Evolutionary conservation across 2,329 filamentous ascomycete species (phyloP), one percentile per base, ranked within the genome.

Genomic region (Pestalotiopsis sp.): DNA sequence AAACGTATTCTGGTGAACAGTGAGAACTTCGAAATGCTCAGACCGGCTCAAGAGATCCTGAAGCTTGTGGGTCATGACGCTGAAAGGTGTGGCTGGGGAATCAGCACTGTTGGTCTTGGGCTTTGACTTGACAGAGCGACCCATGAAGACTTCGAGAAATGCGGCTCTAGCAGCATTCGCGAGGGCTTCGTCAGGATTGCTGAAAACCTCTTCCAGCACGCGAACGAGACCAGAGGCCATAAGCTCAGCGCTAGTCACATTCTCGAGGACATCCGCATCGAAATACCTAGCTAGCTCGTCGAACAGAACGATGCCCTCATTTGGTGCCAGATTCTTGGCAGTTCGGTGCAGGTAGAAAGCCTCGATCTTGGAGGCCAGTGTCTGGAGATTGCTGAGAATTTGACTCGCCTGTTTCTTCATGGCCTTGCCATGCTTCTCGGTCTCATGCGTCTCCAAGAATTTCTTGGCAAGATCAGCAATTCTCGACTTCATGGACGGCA

Each of bases 1-100:
- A 74, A 95, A 93, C 4, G 93, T 91, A 74, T 97, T 97, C 71
- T 97, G 93, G 78, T 97, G 94, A 67, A 98, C 95, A 7, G 96
- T 99, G 70, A 97, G 89, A 59, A 99, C 95, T 78, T 99, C 96
- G 75, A 98, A 99, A 83, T 98, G 95, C 83, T 99, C 96, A 41
- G 95, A 97, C 73, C 96, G 91, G 84, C 96, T 99, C 68, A 99
- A 88, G 68, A 99, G 84, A 82, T 99, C 96, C 81, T 99, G 96
- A 40, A 99, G 85, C 80, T 99, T 99, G 79, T 95, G 92, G 56
- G 97, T 91, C 79, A 99, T 86, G 66, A 97, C 89, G 76, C 94
- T 96, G 79, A 98, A 97, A 0, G 94, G 91, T 0, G 95, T 97
- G 0, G 90, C 87, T 2, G 93, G 90, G 12, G 91, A 92, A 67